Conservation (phyloP, 2,329 filamentous ascomycete genomes). For the Akanthomyces dipterigenus region DNA sequence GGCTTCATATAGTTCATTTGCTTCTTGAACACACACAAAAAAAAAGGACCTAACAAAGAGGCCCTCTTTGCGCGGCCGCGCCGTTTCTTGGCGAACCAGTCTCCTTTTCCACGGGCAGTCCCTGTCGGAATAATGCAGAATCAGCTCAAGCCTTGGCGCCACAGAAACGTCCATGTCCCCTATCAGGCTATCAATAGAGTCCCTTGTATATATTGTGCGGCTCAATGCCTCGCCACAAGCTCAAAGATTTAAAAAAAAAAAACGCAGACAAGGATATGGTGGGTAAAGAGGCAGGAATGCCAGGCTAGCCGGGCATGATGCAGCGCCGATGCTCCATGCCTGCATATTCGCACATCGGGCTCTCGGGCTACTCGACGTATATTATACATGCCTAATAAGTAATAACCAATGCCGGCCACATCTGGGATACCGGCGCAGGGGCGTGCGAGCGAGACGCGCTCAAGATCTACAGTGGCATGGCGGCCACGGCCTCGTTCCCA, state of each 20-base stretch:
- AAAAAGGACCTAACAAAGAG: neutral
- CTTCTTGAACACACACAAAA: too few relatives aligned
- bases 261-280: neutral
- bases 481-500: too few relatives aligned
- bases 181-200: too few relatives aligned
- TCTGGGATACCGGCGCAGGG: neutral
- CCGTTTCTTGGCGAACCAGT: neutral
- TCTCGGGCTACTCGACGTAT: neutral
- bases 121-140: too few relatives aligned
- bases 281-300: neutral
- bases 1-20: neutral
- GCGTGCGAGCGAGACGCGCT: constrained; percentile 2
- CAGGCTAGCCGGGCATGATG: neutral
- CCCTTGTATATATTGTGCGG: too few relatives aligned
- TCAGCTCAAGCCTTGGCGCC: neutral
- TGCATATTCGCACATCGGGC: neutral
- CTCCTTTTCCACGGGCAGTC: too few relatives aligned
- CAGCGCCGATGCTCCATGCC: neutral
- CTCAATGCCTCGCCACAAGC: neutral
- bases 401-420: too few relatives aligned
- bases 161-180: neutral
- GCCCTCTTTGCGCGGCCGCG: neutral
- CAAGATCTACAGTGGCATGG: too few relatives aligned
- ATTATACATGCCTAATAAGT: neutral
- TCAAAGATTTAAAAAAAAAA: neutral